Evolutionary conservation across 1,284 basidiomycete genomes (phyloP).

Genomic region (Ceratobasidium theobromae): DNA sequence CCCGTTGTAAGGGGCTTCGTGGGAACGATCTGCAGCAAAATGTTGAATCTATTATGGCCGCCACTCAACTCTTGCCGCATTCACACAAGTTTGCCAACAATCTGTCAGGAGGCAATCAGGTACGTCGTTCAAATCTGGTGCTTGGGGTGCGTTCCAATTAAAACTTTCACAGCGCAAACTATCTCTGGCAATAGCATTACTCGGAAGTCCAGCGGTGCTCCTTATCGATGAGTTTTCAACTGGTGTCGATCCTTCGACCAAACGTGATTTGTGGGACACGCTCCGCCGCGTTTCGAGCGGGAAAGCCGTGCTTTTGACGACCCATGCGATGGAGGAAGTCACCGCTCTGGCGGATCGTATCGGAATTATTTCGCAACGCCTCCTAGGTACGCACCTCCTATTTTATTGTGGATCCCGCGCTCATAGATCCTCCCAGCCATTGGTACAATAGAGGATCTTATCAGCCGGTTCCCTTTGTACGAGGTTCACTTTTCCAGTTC

Average conservation of each 20-base stretch:
- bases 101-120: slow-evolving; percentile 75
- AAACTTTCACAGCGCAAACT: slow-evolving; percentile 55
- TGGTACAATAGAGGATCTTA: slow-evolving; percentile 65
- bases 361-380: slow-evolving; percentile 65
- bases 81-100: slow-evolving; percentile 53
- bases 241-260: slow-evolving; percentile 80
- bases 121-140: not conserved
- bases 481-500: slow-evolving; percentile 75
- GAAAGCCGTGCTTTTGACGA: slow-evolving; percentile 52
- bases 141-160: not conserved
- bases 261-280: slow-evolving; percentile 78
- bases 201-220: slow-evolving; percentile 73
- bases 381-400: slow-evolving; percentile 57
- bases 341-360: slow-evolving; percentile 73
- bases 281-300: slow-evolving; percentile 63
- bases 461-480: slow-evolving; percentile 67
- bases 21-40: slow-evolving; percentile 55
- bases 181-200: slow-evolving; percentile 73
- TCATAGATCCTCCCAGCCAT: slow-evolving; percentile 49
- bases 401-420: not conserved
- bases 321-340: slow-evolving; percentile 83
- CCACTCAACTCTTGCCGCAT: slow-evolving; percentile 45
- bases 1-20: slow-evolving; percentile 54
- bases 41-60: slow-evolving; percentile 59
- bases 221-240: slow-evolving; percentile 83